Percentiles rank a stretch among this genome's conserved stretches.
These are phyloP conservation scores for Wickerhamiella bombiphila DNA, from an alignment of 805 yeast species.

Conservation along the genomic window DNA sequence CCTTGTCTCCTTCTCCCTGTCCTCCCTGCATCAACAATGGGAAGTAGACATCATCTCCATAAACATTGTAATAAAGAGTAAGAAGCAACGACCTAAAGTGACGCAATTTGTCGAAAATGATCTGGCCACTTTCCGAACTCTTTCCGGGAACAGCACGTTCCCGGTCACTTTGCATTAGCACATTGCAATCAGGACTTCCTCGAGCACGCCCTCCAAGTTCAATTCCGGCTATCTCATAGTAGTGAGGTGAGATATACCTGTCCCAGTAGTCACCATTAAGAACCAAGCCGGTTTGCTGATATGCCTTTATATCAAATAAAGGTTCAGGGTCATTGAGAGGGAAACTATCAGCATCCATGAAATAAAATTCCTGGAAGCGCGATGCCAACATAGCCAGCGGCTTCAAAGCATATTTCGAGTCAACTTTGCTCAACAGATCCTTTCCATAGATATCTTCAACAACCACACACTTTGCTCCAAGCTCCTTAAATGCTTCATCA, in stretches of 20 bases:
- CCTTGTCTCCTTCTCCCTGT: constrained; percentile 75
- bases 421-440: constrained; percentile 32
- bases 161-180: constrained; percentile 38
- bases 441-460: constrained; percentile 48
- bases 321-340: constrained; percentile 52
- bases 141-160: constrained; percentile 54
- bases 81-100: constrained; percentile 46
- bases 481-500: constrained; percentile 41
- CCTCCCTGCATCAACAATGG: constrained; percentile 46
- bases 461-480: constrained; percentile 54
- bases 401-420: constrained; percentile 52
- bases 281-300: constrained; percentile 34
- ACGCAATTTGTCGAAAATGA: constrained; percentile 40
- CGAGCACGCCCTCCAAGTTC: constrained; percentile 29
- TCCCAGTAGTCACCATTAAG: constrained; percentile 87
- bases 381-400: constrained; percentile 58
- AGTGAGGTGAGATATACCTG: constrained; percentile 62
- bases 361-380: constrained; percentile 52
- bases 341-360: constrained; percentile 64
- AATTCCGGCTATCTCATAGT: constrained; percentile 53
- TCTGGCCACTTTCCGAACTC: constrained; percentile 57
- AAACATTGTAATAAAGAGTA: constrained; percentile 49
- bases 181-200: constrained; percentile 20
- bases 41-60: constrained; percentile 47
- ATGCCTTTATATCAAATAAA: constrained; percentile 45